Conservation (phyloP, 179 eudicot genomes). For the Beta corolliflora region DNA sequence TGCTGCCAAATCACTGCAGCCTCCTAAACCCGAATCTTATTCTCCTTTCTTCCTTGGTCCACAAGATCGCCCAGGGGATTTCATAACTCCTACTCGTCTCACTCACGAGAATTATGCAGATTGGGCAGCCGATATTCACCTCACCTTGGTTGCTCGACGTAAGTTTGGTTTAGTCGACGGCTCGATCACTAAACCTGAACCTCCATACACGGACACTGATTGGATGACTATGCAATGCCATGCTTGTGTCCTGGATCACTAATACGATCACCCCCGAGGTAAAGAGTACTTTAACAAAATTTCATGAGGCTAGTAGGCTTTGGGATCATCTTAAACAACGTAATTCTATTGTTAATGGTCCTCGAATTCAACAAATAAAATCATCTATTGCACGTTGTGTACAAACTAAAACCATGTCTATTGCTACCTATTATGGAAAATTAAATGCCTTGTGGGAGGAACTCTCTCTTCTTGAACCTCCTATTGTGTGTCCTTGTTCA, state of each 20-base stretch:
- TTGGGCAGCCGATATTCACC: neutral
- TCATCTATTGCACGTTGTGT: neutral
- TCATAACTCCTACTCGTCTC: neutral
- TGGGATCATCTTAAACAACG: neutral
- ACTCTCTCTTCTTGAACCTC: neutral
- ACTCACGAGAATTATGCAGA: constrained; percentile 6
- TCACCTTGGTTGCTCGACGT: neutral
- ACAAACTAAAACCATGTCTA: neutral
- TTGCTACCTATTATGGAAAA: neutral
- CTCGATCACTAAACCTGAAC: neutral
- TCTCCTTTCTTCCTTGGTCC: constrained; percentile 5
- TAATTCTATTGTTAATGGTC: neutral
- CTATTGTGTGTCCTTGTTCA: neutral
- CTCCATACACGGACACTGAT: constrained; percentile 11
- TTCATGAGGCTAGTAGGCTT: neutral
- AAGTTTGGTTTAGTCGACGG: constrained; percentile 22
- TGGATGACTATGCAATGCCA: neutral
- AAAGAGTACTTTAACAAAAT: neutral
- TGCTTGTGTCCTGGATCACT: neutral
- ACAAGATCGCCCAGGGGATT: constrained; percentile 21
- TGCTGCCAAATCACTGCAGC: neutral
- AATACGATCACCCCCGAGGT: constrained; percentile 5
- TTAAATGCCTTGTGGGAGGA: constrained; percentile 4
- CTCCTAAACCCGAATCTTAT: neutral
- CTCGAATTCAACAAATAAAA: neutral